phyloP scores from a whole-genome alignment of 257 asterid species.

The Leonotis leonurus region DNA sequence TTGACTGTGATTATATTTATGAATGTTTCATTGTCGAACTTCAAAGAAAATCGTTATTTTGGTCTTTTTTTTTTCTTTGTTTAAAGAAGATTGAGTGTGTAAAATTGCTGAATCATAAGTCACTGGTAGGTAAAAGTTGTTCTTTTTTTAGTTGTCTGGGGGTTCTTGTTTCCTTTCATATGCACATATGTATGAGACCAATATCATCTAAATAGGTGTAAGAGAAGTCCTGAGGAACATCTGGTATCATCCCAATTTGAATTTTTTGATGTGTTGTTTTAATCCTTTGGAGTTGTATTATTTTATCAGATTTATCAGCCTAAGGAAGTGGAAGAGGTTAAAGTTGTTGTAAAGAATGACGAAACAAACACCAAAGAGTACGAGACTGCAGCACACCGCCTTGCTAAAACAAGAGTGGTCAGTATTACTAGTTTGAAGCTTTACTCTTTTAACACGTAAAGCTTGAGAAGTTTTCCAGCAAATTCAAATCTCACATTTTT shows the following conservation, averaged over 20 bases:
- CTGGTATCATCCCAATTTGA: not conserved
- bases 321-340: conserved; percentile 72
- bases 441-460: conserved; percentile 5
- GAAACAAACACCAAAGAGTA: conserved; percentile 64
- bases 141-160: not conserved
- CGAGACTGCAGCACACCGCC: conserved; percentile 77
- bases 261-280: conserved; percentile 4
- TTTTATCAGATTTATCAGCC: conserved; percentile 70
- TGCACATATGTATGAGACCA: not conserved
- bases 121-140: not conserved
- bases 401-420: conserved; percentile 63
- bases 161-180: not conserved
- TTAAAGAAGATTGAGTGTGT: not conserved
- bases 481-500: not conserved
- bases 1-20: not conserved
- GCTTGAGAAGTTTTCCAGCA: conserved; percentile 1
- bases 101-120: not conserved
- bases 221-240: too few relatives aligned
- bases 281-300: conserved; percentile 12
- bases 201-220: not conserved
- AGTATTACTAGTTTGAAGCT: conserved; percentile 24
- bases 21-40: not conserved
- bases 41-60: not conserved
- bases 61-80: not conserved
- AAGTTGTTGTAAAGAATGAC: conserved; percentile 54